Conservation (phyloP, 75 land plant species). For the Pinus taeda region DNA sequence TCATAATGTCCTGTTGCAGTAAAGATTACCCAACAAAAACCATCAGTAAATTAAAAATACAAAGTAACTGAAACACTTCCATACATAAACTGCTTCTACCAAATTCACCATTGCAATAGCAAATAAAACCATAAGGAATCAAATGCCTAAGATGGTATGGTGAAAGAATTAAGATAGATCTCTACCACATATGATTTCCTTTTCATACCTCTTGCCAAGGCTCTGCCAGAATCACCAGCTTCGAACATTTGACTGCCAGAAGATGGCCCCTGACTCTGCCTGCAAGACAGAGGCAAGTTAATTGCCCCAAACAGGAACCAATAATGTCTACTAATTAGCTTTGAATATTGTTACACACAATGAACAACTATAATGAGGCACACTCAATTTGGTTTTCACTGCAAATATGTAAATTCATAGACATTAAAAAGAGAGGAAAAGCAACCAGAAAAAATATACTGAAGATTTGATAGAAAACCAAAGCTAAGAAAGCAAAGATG, state of each 20-base stretch:
- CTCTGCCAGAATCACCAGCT: neutral
- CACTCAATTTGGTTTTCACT: neutral
- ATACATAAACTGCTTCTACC: neutral
- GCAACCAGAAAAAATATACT: neutral
- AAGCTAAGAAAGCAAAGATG: neutral
- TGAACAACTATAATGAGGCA: neutral
- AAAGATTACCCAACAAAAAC: neutral
- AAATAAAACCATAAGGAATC: neutral
- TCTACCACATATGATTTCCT: neutral
- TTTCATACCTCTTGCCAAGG: neutral
- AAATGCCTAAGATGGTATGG: neutral
- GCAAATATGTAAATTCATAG: neutral
- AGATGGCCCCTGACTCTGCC: neutral
- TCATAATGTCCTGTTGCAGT: neutral
- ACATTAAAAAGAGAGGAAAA: neutral
- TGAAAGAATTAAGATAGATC: neutral
- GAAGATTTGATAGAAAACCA: neutral
- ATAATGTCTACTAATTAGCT: neutral
- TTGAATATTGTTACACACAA: neutral
- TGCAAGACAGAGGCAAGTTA: constrained; percentile 2
- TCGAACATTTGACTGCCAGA: constrained; percentile 5
- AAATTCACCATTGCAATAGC: neutral
- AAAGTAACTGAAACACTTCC: neutral
- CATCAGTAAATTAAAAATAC: neutral
- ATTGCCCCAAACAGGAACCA: neutral